phyloP scores from a whole-genome alignment of 352 stramenopile genomes.

The Globisporangium rhizosaccharum region DNA sequence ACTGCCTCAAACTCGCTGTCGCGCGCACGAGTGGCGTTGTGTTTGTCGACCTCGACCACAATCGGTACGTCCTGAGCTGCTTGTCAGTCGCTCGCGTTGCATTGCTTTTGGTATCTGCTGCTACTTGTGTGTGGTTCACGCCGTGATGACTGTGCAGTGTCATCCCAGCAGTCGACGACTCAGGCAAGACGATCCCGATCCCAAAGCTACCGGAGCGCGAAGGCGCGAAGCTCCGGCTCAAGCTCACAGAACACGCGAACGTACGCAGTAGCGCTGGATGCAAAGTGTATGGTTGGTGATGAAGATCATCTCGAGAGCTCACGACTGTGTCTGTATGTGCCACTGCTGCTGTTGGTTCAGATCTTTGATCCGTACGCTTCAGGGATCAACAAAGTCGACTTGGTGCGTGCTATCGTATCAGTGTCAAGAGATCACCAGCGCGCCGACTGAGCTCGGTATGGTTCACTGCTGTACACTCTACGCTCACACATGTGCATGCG shows the following conservation, averaged over 20 bases:
- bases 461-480: neutral
- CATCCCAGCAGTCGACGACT: conserved; percentile 70
- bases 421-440: neutral
- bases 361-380: conserved; percentile 79
- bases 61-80: conserved; percentile 35
- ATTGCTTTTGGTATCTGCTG: neutral
- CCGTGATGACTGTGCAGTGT: conserved; percentile 26
- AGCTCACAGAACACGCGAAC: conserved; percentile 56
- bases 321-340: neutral
- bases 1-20: conserved; percentile 63
- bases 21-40: conserved; percentile 79
- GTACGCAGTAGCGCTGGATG: conserved; percentile 20
- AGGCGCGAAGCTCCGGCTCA: conserved; percentile 48
- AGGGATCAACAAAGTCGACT: conserved; percentile 62
- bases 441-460: too few relatives aligned
- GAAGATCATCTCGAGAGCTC: neutral
- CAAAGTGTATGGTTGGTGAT: conserved; percentile 20
- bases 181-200: conserved; percentile 42
- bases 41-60: conserved; percentile 94
- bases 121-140: neutral
- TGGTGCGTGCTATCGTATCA: conserved; percentile 22
- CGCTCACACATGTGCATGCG: neutral
- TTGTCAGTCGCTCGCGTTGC: neutral
- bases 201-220: conserved; percentile 76
- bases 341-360: conserved; percentile 17